Evolutionary conservation across 371 early-diverging fungal species (phyloP), one percentile per base, ranked within the genome.

Genomic region (Umbelopsis sp.): DNA sequence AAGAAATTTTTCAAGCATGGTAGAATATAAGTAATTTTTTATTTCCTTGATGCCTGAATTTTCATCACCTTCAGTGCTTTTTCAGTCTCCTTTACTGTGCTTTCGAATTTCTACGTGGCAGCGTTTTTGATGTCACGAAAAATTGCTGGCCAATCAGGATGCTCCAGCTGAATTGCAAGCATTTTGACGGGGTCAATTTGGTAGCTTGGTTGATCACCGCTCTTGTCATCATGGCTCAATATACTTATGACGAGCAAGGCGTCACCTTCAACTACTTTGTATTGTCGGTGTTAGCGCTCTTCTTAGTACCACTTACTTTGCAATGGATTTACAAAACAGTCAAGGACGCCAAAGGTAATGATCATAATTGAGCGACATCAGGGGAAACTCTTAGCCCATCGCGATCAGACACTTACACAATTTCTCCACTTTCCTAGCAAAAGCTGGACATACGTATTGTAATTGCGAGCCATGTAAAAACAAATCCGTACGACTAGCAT

Each of bases 191-290:
- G 57, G 57, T 57, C 35, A 29, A 32, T 35, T 35, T 35, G 37
- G 35, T 29, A 24, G 4, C 29, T 35, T 57, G 57, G 35, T 18
- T 57, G 57, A 57, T 35, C 57, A 57, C 37, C 32, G 57, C 57
- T 57, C 57, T 57, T 57, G 57, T 48, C 66, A 66, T 65, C 48
- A 83, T 83, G 84, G 80, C 84, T 65, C 80, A 94, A 80, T 96
- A 97, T 83, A 85, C 86, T 57, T 98, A 97, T 77, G 98, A 98
- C 83, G 96, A 96, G 80, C 87, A 90, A 72, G 98, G 98, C 44
- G 94, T 92, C 71, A 93, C 92, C 70, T 98, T 97, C 84, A 91
- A 91, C 82, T 97, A 93, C 84, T 98, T 96, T 80, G 83, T 97
- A 32, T 76, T 96, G 66, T 88, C 97, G 4, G 80, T 95, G 50